Evolutionary conservation across 148 eudicot genomes (phyloP), one percentile per base, ranked within the genome.

Genomic region (Silene latifolia): DNA sequence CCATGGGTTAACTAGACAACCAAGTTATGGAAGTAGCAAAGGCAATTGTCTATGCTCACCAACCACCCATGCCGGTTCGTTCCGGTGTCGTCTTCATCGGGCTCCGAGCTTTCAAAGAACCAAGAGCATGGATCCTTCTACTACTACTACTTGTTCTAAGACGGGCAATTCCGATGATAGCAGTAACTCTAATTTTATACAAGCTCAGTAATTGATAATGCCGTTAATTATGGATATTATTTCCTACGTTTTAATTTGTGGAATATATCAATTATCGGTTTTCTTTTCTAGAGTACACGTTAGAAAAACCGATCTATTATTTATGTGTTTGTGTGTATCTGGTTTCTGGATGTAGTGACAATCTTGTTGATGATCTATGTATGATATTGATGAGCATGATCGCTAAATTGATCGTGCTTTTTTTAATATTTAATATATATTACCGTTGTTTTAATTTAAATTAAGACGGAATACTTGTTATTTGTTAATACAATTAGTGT

Each of bases 21-120:
- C 84, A 79, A 63, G 78, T 80, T 25, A 77, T 81, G 70, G 86
- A 86, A 75, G 87, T 15, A 56, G 80, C 39, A 81, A 79, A 57
- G 76, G 78, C 61, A 81, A 65, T 76, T 89, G 93, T 68, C 81
- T 89, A 1, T 89, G 93, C 75, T 89, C 93, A 44, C 93, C 91
- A 3, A 89, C 93, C 20, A 88, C 91, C 21, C 93, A 89, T 47
- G 87, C 81, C 9, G 91, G 93, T 23, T 89, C 93, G 18, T 89
- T 89, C 76, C 60, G 93, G 19, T 89, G 93, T 74, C 78, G 93
- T 48, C 91, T 89, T 17, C 93, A 89, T 74, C 83, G 91, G 4
- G 56, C 76, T 7, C 91, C 89, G 24, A 79, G 80, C 79, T 86
- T 89, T 29, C 89, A 81, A 42, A 71, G 93, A 46, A 83, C 84